Percentiles rank a stretch among this genome's conserved stretches.
Conservation (phyloP, 805 yeast genomes). For the Hanseniaspora singularis region DNA sequence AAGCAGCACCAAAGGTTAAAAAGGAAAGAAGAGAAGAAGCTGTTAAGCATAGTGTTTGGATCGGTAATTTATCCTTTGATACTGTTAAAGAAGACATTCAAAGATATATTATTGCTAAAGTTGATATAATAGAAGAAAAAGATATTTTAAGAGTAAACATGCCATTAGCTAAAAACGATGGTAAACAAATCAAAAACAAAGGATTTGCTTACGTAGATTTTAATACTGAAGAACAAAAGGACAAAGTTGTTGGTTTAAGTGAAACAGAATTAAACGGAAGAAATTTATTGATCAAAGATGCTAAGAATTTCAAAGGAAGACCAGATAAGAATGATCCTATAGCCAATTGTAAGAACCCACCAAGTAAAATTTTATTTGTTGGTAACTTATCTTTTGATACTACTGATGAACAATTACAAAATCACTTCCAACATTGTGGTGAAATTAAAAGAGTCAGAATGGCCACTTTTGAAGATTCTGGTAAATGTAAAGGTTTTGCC, state of each 20-base stretch:
- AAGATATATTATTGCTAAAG: slow-evolving; percentile 51
- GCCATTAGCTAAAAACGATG: slow-evolving; percentile 52
- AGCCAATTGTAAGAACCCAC: slow-evolving; percentile 60
- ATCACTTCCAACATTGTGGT: slow-evolving; percentile 85
- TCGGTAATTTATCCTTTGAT: slow-evolving; percentile 82
- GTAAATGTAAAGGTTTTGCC: slow-evolving; percentile 94
- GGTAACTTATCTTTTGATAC: slow-evolving; percentile 92
- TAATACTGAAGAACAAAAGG: slow-evolving; percentile 44
- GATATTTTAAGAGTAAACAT: slow-evolving; percentile 68
- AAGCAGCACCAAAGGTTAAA: slow-evolving; percentile 16
- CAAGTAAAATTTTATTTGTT: slow-evolving; percentile 77
- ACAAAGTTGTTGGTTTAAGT: slow-evolving; percentile 50
- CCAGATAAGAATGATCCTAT: slow-evolving; percentile 47
- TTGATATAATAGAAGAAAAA: slow-evolving; percentile 38
- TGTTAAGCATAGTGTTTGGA: slow-evolving; percentile 74
- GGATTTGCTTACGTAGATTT: slow-evolving; percentile 92
- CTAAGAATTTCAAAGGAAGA: slow-evolving; percentile 75
- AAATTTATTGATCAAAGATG: slow-evolving; percentile 70
- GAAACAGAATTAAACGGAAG: slow-evolving; percentile 73
- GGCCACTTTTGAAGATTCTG: slow-evolving; percentile 96
- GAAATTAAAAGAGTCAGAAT: slow-evolving; percentile 72
- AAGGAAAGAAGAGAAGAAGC: slow-evolving; percentile 30
- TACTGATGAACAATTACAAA: slow-evolving; percentile 61
- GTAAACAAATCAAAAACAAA: slow-evolving; percentile 44
- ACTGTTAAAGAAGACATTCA: slow-evolving; percentile 64